Conservation (phyloP, 2,329 filamentous ascomycete genomes). For the Xylaria sp. region DNA sequence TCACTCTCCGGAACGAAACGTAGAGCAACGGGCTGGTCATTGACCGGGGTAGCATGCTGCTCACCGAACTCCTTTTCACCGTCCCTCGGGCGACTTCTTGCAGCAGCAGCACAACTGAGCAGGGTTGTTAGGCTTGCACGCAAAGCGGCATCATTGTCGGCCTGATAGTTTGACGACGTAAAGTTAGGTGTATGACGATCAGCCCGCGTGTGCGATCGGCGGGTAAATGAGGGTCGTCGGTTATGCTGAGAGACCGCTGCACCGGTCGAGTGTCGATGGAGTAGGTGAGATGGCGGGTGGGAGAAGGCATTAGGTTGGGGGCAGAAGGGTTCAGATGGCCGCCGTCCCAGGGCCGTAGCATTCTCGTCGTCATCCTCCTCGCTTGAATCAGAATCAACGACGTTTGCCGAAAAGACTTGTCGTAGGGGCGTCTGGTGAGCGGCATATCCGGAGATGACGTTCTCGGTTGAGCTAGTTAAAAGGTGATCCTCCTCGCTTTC, state of each 20-base stretch:
- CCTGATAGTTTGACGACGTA: conserved; percentile 79
- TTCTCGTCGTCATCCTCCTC: conserved; percentile 75
- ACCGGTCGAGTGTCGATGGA: conserved; percentile 62
- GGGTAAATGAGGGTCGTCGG: conserved; percentile 61
- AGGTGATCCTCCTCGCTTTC: conserved; percentile 86
- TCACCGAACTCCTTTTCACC: conserved; percentile 56
- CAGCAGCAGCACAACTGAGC: conserved; percentile 92
- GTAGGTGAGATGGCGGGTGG: conserved; percentile 73
- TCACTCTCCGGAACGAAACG: conserved; percentile 71
- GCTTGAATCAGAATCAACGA: conserved; percentile 57
- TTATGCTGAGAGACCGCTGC: conserved; percentile 62
- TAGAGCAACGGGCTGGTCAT: conserved; percentile 67
- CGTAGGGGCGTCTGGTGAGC: conserved; percentile 51
- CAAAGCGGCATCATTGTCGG: conserved; percentile 92
- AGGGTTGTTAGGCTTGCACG: conserved; percentile 94
- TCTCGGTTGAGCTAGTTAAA: conserved; percentile 69
- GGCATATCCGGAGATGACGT: conserved; percentile 52
- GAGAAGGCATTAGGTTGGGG: conserved; percentile 94
- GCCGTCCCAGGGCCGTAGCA: conserved; percentile 78
- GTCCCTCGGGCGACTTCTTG: conserved; percentile 80
- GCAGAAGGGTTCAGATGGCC: conserved; percentile 71
- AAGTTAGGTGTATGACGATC: conserved; percentile 67
- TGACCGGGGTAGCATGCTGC: conserved; percentile 56
- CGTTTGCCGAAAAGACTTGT: conserved; percentile 53
- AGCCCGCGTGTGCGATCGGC: conserved; percentile 60